Evolutionary conservation across 306 rosid genomes (phyloP), one percentile per base, ranked within the genome.

Genomic region (Malus domestica): DNA sequence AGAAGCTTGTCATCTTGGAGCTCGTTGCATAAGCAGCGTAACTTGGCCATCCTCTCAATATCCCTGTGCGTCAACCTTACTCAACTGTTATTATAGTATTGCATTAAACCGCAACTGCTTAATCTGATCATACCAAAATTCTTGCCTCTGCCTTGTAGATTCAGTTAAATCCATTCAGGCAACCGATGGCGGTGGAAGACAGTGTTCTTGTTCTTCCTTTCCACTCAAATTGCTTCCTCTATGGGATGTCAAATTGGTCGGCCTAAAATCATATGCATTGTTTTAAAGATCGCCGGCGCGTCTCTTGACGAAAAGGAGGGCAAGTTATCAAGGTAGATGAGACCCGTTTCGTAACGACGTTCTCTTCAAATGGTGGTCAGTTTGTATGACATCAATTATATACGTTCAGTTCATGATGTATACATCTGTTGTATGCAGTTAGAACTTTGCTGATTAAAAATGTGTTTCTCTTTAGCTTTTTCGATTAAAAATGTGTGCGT

Each of bases 1-100:
- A 87, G 98, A 95, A 88, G 98, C 97, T 42, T 95, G 96, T 82
- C 89, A 95, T 86, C 93, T 95, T 70, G 98, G 93, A 71, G 91
- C 91, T 71, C 30, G 81, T 84, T 90, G 96, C 83, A 75, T 95
- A 38, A 81, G 86, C 82, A 79, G 85, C 30, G 76, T 89, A 70
- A 79, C 89, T 15, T 15, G 86, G 86, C 42, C 70, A 67, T 72
- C 74, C 93, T 70, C 91, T 76, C 61, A 79, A 78, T 45, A 76
- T 85, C 76, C 97, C 93, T 35, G 98, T 95, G 51, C 66, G 92
- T 77, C 78, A 61, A 30, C 54, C 11, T 55, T 57, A 42, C 75
- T 54, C 25, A 27, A 46, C 33, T 67, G 4, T 20, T 69, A 6
- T 76, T 27, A 76, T 35, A 12, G 16, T 3, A 10, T 23, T 6